Evolutionary conservation across 371 early-diverging fungal species (phyloP).

Genomic region (Sporodiniella umbellata): DNA sequence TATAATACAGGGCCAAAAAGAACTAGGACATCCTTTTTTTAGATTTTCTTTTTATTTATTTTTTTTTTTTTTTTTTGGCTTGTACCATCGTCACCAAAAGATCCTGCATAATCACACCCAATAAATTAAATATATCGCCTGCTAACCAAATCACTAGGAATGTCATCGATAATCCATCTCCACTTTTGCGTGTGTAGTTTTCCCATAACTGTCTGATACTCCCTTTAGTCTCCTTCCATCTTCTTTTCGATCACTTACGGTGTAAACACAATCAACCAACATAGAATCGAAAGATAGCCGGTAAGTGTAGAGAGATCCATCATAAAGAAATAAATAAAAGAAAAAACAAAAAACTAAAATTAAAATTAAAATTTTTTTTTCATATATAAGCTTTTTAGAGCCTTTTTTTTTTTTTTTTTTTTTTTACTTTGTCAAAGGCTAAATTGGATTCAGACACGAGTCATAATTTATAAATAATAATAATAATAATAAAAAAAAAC

Average conservation of each 20-base stretch:
- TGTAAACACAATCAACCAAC: conserved; percentile 62
- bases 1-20: conserved; percentile 44
- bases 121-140: conserved; percentile 78
- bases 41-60: neutral
- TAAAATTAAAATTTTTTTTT: conserved; percentile 73
- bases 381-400: too few species aligned
- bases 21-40: conserved; percentile 16
- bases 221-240: neutral
- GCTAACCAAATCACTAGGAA: conserved; percentile 82
- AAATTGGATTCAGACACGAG: too few species aligned
- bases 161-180: conserved; percentile 63
- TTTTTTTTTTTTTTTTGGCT: conserved; percentile 5
- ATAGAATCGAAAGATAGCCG: conserved; percentile 50
- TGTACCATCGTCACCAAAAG: conserved; percentile 67
- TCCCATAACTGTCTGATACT: conserved; percentile 50
- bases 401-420: conserved; percentile 6
- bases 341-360: conserved; percentile 9
- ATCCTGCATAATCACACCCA: conserved; percentile 73
- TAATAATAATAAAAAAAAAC: too few species aligned
- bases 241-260: conserved; percentile 41
- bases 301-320: conserved; percentile 20
- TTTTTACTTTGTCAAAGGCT: neutral
- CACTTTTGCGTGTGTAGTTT: conserved; percentile 59
- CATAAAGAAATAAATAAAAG: conserved; percentile 5
- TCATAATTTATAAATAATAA: too few species aligned